These are phyloP conservation scores for Skeletonema menzelii DNA, from an alignment of 108 stramenopile species.

Conservation along the genomic window DNA sequence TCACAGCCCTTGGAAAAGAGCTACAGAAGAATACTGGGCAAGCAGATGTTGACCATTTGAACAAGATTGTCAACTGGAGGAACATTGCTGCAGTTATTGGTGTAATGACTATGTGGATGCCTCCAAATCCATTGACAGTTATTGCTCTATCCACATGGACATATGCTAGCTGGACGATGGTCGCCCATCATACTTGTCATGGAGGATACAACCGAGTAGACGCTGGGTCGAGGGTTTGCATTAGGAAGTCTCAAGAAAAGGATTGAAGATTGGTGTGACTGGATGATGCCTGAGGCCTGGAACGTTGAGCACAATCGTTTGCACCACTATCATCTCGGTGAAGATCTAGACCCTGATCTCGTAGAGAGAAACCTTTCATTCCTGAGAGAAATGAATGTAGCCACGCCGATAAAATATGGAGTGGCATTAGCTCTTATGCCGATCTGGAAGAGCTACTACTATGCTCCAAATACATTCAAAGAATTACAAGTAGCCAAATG, in stretches of 20 bases:
- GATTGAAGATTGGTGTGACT: conserved; percentile 75
- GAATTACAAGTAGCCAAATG: conserved; percentile 55
- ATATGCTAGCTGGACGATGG: conserved; percentile 72
- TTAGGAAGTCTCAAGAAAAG: conserved; percentile 57
- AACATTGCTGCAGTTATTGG: conserved; percentile 41
- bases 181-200: conserved; percentile 80
- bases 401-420: conserved; percentile 54
- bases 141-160: conserved; percentile 60
- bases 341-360: conserved; percentile 65
- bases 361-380: conserved; percentile 59
- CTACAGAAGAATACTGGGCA: conserved; percentile 34
- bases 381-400: conserved; percentile 43
- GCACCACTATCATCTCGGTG: conserved; percentile 72
- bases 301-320: conserved; percentile 76
- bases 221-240: conserved; percentile 66
- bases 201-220: conserved; percentile 74
- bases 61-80: conserved; percentile 61
- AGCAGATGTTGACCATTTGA: conserved; percentile 60
- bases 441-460: conserved; percentile 78
- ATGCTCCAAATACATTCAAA: conserved; percentile 79
- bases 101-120: conserved; percentile 39
- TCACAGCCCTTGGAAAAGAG: conserved; percentile 52
- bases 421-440: conserved; percentile 29
- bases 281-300: conserved; percentile 86
- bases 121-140: conserved; percentile 64